phyloP scores from a whole-genome alignment of 371 early-diverging fungal species.

The Mucor piriformis region DNA sequence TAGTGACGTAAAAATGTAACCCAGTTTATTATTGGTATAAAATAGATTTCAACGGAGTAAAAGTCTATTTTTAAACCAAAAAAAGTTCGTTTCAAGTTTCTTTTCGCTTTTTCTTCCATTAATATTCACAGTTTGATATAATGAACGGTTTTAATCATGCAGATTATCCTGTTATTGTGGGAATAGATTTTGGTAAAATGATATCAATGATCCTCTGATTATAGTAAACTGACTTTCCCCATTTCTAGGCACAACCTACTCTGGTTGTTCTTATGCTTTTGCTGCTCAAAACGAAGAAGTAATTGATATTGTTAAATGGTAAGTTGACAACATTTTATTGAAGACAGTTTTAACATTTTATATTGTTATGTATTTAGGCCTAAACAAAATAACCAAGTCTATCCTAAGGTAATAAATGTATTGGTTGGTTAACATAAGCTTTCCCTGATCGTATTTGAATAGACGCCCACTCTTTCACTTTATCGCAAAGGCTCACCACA shows the following conservation, averaged over 20 bases:
- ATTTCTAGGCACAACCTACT: slow-evolving; percentile 46
- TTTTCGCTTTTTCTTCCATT: neutral
- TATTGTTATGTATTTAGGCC: slow-evolving; percentile 26
- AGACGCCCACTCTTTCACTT: slow-evolving; percentile 50
- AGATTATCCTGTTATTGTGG: slow-evolving; percentile 55
- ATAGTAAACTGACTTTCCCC: slow-evolving; percentile 1
- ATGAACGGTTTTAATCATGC: slow-evolving; percentile 18
- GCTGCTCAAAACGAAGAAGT: slow-evolving; percentile 50
- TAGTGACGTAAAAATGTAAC: no score
- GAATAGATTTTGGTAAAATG: slow-evolving; percentile 52
- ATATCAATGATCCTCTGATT: neutral
- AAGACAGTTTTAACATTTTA: neutral
- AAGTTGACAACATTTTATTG: slow-evolving; percentile 10
- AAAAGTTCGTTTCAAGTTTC: neutral
- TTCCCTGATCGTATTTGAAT: neutral
- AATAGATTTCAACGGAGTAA: neutral
- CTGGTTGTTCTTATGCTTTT: slow-evolving; percentile 53
- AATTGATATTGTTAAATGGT: slow-evolving; percentile 53
- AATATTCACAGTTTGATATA: neutral
- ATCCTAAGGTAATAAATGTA: slow-evolving; percentile 41
- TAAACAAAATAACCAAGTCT: slow-evolving; percentile 48
- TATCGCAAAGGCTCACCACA: slow-evolving; percentile 49
- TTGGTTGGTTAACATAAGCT: neutral
- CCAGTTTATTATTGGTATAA: no score
- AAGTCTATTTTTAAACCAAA: neutral